Evolutionary conservation across 371 early-diverging fungal species (phyloP).

Genomic region (Lichtheimia hyalospora): DNA sequence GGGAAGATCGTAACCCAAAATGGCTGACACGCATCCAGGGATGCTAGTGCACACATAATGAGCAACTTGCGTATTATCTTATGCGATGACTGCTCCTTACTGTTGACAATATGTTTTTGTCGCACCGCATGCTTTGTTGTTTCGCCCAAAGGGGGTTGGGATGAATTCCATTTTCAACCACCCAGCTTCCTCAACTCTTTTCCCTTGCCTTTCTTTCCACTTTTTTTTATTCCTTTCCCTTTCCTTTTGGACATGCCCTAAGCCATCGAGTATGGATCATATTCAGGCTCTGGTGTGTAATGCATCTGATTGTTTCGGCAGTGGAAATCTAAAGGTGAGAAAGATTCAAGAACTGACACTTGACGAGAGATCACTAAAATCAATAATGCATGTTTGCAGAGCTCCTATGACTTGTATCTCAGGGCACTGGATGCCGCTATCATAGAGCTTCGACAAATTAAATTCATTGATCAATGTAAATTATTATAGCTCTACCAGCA

Average conservation of each 20-base stretch:
- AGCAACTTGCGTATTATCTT: too few relatives aligned
- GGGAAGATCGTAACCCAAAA: too few relatives aligned
- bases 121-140: background rate
- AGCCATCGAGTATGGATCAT: constrained; percentile 15
- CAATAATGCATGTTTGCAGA: constrained; percentile 15
- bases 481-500: background rate
- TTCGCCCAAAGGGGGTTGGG: background rate
- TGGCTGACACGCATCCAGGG: too few relatives aligned
- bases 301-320: constrained; percentile 28
- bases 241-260: constrained; percentile 18
- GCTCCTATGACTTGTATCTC: constrained; percentile 38
- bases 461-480: constrained; percentile 43
- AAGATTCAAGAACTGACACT: background rate
- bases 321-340: constrained; percentile 23
- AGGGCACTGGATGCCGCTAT: constrained; percentile 32
- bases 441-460: constrained; percentile 35
- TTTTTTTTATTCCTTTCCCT: background rate
- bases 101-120: constrained; percentile 7
- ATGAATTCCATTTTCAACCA: constrained; percentile 4
- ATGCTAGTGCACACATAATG: too few relatives aligned
- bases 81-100: background rate
- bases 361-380: too few relatives aligned
- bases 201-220: background rate
- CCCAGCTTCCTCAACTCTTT: constrained; percentile 4
- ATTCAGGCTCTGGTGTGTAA: constrained; percentile 24